Conservation (phyloP, 164 flowering plant species). For the Kalanchoe fedtschenkoi region DNA sequence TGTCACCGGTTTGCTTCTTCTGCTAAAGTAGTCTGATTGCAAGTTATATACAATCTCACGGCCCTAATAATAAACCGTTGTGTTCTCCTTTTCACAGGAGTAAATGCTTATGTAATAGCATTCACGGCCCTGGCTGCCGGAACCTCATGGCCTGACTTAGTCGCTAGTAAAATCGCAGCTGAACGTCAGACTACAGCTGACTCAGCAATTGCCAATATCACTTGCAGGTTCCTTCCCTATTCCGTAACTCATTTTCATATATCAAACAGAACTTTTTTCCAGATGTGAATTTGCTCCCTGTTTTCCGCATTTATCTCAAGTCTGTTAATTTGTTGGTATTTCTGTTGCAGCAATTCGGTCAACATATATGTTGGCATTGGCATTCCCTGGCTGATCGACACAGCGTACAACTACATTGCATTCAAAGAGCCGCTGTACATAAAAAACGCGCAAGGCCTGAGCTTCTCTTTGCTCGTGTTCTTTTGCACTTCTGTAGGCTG, state of each 20-base stretch:
- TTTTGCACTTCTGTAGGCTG: conserved; percentile 74
- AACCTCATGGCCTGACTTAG: conserved; percentile 98
- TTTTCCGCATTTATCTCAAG: neutral
- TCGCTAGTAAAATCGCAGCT: conserved; percentile 96
- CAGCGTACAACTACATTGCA: conserved; percentile 65
- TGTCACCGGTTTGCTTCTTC: conserved; percentile 53
- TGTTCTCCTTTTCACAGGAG: conserved; percentile 46
- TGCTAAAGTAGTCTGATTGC: neutral
- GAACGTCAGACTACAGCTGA: conserved; percentile 90
- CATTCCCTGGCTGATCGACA: conserved; percentile 83
- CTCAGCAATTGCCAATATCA: conserved; percentile 94
- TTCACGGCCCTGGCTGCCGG: conserved; percentile 86
- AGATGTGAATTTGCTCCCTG: no score
- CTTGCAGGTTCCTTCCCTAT: conserved; percentile 59
- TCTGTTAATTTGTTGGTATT: neutral
- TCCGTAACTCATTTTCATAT: no score
- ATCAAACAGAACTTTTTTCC: no score
- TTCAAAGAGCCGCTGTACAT: conserved; percentile 53
- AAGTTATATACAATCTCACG: neutral
- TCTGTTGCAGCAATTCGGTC: conserved; percentile 69
- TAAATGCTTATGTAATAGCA: conserved; percentile 81
- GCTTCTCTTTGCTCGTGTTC: conserved; percentile 81
- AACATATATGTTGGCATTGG: conserved; percentile 90
- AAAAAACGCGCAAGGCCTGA: conserved; percentile 60
- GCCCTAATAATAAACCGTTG: neutral